A percentile compares a stretch with the other conserved stretches of the same genome.
These are phyloP conservation scores for Aspergillus sclerotiicarbonarius DNA, from an alignment of 495 filamentous ascomycete genomes.

Conservation along the genomic window DNA sequence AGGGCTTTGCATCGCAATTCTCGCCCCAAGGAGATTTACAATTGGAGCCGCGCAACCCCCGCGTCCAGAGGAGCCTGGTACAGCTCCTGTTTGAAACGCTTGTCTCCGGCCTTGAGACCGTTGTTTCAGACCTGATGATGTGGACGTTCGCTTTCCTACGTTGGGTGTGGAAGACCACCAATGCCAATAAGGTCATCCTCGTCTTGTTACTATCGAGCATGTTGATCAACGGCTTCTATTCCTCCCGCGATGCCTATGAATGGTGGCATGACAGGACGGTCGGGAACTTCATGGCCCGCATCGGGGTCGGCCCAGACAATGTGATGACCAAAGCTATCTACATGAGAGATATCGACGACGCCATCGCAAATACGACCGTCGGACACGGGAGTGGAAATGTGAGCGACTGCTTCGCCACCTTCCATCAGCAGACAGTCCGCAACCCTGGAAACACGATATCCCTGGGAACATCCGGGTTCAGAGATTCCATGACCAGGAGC, in stretches of 20 bases:
- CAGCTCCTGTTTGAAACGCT: constrained; percentile 69
- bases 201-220: constrained; percentile 63
- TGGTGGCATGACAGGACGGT: constrained; percentile 90
- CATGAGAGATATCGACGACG: constrained; percentile 75
- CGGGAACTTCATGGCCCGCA: constrained; percentile 68
- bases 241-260: constrained; percentile 60
- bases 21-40: constrained; percentile 41
- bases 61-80: constrained; percentile 64
- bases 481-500: constrained; percentile 50
- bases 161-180: constrained; percentile 65
- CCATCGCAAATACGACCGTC: constrained; percentile 45
- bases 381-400: constrained; percentile 34
- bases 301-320: constrained; percentile 75
- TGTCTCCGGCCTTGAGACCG: constrained; percentile 65
- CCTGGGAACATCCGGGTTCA: constrained; percentile 32
- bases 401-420: constrained; percentile 45
- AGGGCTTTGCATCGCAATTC: constrained; percentile 65
- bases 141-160: constrained; percentile 63
- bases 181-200: constrained; percentile 74
- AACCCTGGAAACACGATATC: constrained; percentile 29
- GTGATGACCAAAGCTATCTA: constrained; percentile 86
- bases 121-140: constrained; percentile 69
- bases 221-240: constrained; percentile 67
- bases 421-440: constrained; percentile 40
- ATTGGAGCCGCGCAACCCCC: constrained; percentile 48